These are phyloP conservation scores for Alternaria consortialis DNA, from an alignment of 2,329 filamentous ascomycete species.

Conservation along the genomic window DNA sequence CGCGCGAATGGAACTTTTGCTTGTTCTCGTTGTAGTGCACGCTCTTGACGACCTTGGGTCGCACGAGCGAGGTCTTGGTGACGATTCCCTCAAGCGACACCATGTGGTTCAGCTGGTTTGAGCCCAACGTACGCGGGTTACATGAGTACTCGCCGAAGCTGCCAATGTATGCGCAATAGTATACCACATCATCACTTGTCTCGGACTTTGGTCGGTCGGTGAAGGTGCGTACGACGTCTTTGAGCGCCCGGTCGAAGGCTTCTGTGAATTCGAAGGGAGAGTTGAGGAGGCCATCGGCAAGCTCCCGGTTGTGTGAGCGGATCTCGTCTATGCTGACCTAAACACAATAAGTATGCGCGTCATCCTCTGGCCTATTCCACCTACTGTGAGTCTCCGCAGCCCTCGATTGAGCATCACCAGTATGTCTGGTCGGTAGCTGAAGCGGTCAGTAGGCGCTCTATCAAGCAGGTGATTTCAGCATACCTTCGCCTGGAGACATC, in stretches of 20 bases:
- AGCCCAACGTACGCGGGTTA: slow-evolving; percentile 92
- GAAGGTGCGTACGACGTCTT: slow-evolving; percentile 83
- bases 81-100: slow-evolving; percentile 97
- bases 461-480: slow-evolving; percentile 17
- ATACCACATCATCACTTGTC: slow-evolving; percentile 77
- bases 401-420: slow-evolving; percentile 75
- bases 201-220: slow-evolving; percentile 79
- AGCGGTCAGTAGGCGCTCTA: slow-evolving; percentile 41
- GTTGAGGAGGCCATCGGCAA: slow-evolving; percentile 81
- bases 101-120: slow-evolving; percentile 92
- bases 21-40: slow-evolving; percentile 94
- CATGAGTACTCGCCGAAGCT: slow-evolving; percentile 95
- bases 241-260: slow-evolving; percentile 90
- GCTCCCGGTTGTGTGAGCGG: slow-evolving; percentile 82
- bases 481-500: slow-evolving; percentile 66
- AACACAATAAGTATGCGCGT: slow-evolving; percentile 6
- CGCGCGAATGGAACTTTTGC: slow-evolving; percentile 84
- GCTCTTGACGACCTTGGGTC: slow-evolving; percentile 97
- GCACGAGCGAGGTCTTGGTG: slow-evolving; percentile 91
- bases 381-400: slow-evolving; percentile 64
- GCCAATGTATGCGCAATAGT: slow-evolving; percentile 97
- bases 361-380: slow-evolving; percentile 10
- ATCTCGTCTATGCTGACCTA: slow-evolving; percentile 80
- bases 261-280: slow-evolving; percentile 87
- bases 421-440: slow-evolving; percentile 90